Conservation (phyloP, 1,139 yeast species). For the Sugiyamaella grinbergsii region DNA sequence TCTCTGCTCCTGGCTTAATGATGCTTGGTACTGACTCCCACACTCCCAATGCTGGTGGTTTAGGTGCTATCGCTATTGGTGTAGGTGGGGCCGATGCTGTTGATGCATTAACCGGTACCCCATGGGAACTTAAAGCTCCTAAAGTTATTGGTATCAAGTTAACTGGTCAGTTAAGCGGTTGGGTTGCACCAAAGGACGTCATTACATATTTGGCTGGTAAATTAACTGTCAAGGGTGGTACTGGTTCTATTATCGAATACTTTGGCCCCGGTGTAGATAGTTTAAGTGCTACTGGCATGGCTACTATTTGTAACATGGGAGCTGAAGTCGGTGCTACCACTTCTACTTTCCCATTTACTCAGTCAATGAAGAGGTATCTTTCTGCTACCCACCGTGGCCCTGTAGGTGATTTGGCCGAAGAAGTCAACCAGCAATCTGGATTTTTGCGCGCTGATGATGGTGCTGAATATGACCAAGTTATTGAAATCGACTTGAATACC, state of each 20-base stretch:
- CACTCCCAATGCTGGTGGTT: slow-evolving; percentile 97
- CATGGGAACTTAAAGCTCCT: slow-evolving; percentile 99
- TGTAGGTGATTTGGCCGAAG: slow-evolving; percentile 75
- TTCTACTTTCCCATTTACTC: slow-evolving; percentile 92
- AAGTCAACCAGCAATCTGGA: slow-evolving; percentile 55
- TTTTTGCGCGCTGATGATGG: slow-evolving; percentile 90
- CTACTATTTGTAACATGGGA: slow-evolving; percentile 98
- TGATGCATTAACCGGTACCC: slow-evolving; percentile 94
- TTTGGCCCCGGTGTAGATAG: slow-evolving; percentile 89
- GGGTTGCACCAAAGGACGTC: slow-evolving; percentile 97
- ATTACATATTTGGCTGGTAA: slow-evolving; percentile 88
- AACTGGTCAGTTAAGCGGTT: slow-evolving; percentile 81
- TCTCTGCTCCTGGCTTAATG: slow-evolving; percentile 91
- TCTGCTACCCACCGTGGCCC: slow-evolving; percentile 78
- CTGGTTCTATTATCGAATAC: slow-evolving; percentile 93
- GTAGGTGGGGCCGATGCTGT: slow-evolving; percentile 99
- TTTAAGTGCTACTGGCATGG: slow-evolving; percentile 97
- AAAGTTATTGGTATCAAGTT: slow-evolving; percentile 87
- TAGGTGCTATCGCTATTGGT: slow-evolving; percentile 96
- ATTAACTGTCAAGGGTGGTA: slow-evolving; percentile 95
- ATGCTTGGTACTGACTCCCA: slow-evolving; percentile 98
- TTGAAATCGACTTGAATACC: slow-evolving; percentile 91
- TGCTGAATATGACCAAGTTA: slow-evolving; percentile 92
- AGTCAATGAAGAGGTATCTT: slow-evolving; percentile 80
- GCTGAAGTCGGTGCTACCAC: slow-evolving; percentile 99